Base-by-base conservation (phyloP, 1,139 yeast genomes). In the Starmera stellimalicola region DNA sequence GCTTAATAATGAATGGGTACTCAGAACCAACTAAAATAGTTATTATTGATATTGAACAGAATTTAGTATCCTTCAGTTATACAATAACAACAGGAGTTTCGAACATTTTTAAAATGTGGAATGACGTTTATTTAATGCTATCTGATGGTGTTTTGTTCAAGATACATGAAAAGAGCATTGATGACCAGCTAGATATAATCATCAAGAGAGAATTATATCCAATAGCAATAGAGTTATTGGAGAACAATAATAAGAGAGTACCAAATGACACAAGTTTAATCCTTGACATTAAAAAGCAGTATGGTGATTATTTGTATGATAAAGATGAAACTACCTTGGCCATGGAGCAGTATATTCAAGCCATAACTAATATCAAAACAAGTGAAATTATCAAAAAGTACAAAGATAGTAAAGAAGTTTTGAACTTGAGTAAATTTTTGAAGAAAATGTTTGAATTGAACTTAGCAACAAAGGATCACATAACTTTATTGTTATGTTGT, bases 311-410 rank as follows among this genome's bases (percentile, higher is more conserved):
- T 48, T 62, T 85, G 6, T 88, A 78, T 51, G 68, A 67, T 3
- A 76, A 73, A 40, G 81, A 72, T 26, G 78, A 79, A 31, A 72
- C 61, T 33, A 74, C 72, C 7, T 85, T 73, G 11, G 81, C 97
- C 0, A 73, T 87, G 42, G 65, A 68, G 16, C 78, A 81, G 41
- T 91, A 76, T 48, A 69, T 80, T 14, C 60, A 61, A 18, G 71
- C 82, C 15, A 52, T 73, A 14, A 63, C 62, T 14, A 53, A 65
- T 5, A 69, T 73, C 24, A 79, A 77, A 42, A 76, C 87, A 5
- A 81, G 88, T 57, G 81, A 77, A 42, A 73, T 87, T 6, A 83
- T 91, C 23, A 73, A 87, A 19, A 80, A 80, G 47, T 87, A 80
- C 54, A 84, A 83, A 43, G 94, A 87, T 40, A 77, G 87, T n/a